Conservation (phyloP, 202 grass and related monocot species). For the Setaria viridis region DNA sequence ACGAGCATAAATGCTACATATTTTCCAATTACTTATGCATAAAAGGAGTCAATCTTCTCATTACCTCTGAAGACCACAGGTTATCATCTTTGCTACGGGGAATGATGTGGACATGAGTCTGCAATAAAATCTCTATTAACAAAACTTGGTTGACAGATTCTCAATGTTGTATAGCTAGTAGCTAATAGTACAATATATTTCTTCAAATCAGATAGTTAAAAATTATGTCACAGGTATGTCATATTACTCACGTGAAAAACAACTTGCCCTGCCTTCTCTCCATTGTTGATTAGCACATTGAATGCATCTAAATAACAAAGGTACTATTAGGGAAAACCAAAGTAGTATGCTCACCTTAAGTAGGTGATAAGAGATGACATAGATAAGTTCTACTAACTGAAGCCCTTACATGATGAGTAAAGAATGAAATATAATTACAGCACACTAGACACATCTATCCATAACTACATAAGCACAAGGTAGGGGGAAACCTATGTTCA, state of each 20-base stretch:
- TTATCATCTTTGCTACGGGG: constrained; percentile 71
- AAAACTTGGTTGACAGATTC: background rate
- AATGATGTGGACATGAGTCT: constrained; percentile 95
- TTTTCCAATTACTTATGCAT: background rate
- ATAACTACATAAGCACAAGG: background rate
- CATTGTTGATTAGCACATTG: constrained; percentile 87
- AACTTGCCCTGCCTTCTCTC: constrained; percentile 78
- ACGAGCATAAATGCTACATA: background rate
- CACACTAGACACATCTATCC: background rate
- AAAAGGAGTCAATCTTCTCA: background rate
- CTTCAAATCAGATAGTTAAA: background rate
- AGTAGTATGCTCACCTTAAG: constrained; percentile 33
- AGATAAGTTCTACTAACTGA: background rate
- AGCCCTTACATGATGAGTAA: background rate
- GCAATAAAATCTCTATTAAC: constrained; percentile 26
- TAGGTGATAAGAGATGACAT: background rate
- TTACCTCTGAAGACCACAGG: constrained; percentile 85
- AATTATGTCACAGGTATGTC: background rate
- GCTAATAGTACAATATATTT: background rate
- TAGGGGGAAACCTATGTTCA: background rate
- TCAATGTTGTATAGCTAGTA: constrained; percentile 26
- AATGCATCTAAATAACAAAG: constrained; percentile 68
- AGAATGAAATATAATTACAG: background rate
- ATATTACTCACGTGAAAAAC: constrained; percentile 79
- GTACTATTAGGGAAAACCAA: constrained; percentile 43